Percentiles rank a stretch among this genome's conserved stretches.
Evolutionary conservation across 1,284 basidiomycete genomes (phyloP).

Genomic region (Mrakiaceae sp.): DNA sequence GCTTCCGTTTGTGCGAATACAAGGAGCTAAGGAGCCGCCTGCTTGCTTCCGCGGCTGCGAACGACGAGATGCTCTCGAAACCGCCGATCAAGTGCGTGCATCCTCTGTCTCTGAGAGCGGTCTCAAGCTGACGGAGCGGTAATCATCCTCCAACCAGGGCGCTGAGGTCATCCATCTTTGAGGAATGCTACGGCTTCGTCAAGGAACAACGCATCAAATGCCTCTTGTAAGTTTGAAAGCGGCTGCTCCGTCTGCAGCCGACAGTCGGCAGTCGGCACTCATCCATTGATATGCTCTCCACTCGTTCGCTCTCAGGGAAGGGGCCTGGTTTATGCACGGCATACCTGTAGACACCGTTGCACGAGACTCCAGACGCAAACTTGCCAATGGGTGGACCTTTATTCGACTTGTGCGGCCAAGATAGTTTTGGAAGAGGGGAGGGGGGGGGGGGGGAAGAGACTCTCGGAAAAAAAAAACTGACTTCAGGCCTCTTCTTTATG

Average conservation of each 20-base stretch:
- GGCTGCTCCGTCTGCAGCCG: not conserved
- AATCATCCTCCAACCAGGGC: not conserved
- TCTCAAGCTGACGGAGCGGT: too few relatives aligned
- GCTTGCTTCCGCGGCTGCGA: constrained; percentile 2
- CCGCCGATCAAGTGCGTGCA: constrained; percentile 4
- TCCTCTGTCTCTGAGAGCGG: not conserved
- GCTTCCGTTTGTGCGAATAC: not conserved
- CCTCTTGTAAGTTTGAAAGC: not conserved
- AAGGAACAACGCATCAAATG: constrained; percentile 13
- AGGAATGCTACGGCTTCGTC: constrained; percentile 11
- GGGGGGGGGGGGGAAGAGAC: too few relatives aligned
- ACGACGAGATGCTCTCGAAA: constrained; percentile 1
- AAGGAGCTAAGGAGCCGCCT: not conserved
- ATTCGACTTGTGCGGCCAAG: constrained; percentile 4
- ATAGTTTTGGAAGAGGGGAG: too few relatives aligned
- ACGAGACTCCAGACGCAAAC: not conserved
- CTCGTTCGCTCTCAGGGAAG: not conserved
- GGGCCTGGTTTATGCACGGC: constrained; percentile 15
- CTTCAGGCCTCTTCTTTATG: too few relatives aligned
- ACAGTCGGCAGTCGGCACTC: not conserved
- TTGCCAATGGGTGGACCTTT: constrained; percentile 13
- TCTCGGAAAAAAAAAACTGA: not conserved
- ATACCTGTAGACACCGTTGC: not conserved
- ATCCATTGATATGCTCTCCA: too few relatives aligned
- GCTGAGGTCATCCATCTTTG: not conserved